Evolutionary conservation across 192 early-diverging fungal genomes (phyloP), one percentile per base, ranked within the genome.

Genomic region (Haplosporangium gracile): DNA sequence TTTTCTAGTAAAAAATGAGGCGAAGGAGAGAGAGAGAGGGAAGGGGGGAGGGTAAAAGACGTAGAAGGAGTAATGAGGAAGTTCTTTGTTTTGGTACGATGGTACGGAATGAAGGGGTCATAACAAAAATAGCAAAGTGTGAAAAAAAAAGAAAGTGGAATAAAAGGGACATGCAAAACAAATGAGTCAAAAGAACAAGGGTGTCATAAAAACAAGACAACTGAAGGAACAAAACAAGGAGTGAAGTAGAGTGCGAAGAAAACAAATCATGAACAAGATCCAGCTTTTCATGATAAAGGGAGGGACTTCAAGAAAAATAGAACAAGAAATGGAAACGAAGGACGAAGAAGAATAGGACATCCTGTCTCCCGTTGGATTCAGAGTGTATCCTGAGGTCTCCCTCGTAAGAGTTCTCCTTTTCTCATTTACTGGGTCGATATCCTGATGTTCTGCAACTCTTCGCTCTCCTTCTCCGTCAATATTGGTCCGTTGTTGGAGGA

Each of bases 361-460:
- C 60, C 60, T 65, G 60, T n/a, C 4, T 60, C 55, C n/a, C n/a
- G 49, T 51, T 18, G 55, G 55, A 60, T 60, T 9, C 26, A 65
- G 11, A 26, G 3, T 32, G 60, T 65, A 32, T 65, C 60, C 60
- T 65, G 60, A 4, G 4, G 4, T 57, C 9, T 9, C n/a, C n/a
- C 9, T 29, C 32, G 24, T 53, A 45, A 20, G 26, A 26, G 36
- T n/a, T 51, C 18, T 51, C 47, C 26, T 34, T 42, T 36, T 26
- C 34, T 40, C 49, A 9, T 57, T 60, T 75, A 83, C 49, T 85
- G 74, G 34, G 47, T 80, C 22, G 78, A 80, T 85, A 85, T 79
- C 78, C 76, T 86, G 72, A 86, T 71, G 72, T 80, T 86, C 71
- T 78, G 34, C 71, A 86, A 43, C 38, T 86, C 79, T 45, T 81